Evolutionary conservation across 805 yeast genomes (phyloP).

Genomic region (Metschnikowia noctiluminum): DNA sequence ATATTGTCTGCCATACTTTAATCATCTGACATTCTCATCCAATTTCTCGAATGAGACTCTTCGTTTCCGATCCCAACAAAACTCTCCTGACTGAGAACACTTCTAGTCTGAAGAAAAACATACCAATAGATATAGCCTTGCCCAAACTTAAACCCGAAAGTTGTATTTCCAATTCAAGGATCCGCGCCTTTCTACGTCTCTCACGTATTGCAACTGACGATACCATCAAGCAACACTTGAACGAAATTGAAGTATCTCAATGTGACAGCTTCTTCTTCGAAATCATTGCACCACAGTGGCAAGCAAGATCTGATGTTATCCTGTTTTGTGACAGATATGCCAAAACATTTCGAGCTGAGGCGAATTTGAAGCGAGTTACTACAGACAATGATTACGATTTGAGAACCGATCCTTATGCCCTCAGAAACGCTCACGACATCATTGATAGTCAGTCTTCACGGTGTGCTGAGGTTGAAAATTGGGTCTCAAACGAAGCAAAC

Average conservation of each 20-base stretch:
- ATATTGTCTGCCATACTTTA: too few relatives aligned
- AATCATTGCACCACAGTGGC: constrained; percentile 37
- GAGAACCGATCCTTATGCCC: constrained; percentile 40
- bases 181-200: constrained; percentile 36
- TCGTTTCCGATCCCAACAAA: too few relatives aligned
- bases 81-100: too few relatives aligned
- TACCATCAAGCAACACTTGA: constrained; percentile 35
- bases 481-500: constrained; percentile 34
- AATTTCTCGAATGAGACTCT: too few relatives aligned
- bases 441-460: constrained; percentile 22
- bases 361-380: constrained; percentile 1
- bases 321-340: constrained; percentile 32
- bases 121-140: too few relatives aligned
- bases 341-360: constrained; percentile 19
- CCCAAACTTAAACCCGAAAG: constrained; percentile 24
- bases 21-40: too few relatives aligned
- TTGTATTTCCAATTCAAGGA: constrained; percentile 32
- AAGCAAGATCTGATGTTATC: constrained; percentile 27
- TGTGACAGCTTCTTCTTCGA: constrained; percentile 30
- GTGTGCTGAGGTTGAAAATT: constrained; percentile 30
- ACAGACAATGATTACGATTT: constrained; percentile 23
- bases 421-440: constrained; percentile 20
- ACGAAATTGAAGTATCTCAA: constrained; percentile 21
- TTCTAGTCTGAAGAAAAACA: too few relatives aligned
- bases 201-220: constrained; percentile 42